These are phyloP conservation scores for Hypomontagnella submonticulosa DNA, from an alignment of 495 filamentous ascomycete genomes.

Conservation along the genomic window DNA sequence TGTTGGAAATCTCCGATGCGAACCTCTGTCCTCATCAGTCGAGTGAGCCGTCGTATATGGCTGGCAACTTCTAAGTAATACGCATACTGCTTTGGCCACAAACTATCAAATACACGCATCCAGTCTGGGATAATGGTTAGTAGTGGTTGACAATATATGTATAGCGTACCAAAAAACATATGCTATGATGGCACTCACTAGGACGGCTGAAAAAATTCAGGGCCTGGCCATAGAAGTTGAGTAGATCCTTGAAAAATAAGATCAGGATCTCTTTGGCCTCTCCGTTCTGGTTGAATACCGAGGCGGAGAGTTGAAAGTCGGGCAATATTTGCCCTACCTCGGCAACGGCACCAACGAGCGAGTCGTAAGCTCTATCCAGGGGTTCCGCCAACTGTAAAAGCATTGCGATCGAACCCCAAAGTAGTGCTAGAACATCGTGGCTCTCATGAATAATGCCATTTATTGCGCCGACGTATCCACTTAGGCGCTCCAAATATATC, in stretches of 20 bases:
- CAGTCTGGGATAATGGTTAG: background rate
- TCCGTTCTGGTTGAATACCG: background rate
- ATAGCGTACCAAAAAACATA: no score
- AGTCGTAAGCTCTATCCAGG: background rate
- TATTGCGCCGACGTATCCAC: background rate
- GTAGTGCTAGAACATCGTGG: background rate
- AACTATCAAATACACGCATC: background rate
- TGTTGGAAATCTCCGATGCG: background rate
- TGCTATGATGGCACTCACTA: background rate
- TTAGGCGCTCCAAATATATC: conserved; percentile 1
- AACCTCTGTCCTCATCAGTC: background rate
- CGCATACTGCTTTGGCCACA: background rate
- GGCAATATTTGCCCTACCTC: background rate
- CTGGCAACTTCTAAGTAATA: background rate
- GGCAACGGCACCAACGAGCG: background rate
- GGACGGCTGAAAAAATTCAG: background rate
- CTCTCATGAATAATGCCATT: background rate
- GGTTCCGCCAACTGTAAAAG: background rate
- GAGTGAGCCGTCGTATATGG: background rate
- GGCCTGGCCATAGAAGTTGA: background rate
- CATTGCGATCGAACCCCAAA: background rate
- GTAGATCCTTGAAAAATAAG: conserved; percentile 1
- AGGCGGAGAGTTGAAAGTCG: background rate
- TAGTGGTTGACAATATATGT: background rate
- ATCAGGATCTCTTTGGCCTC: background rate